Conservation (phyloP, 768 basidiomycete genomes). For the Scleroderma bovista region DNA sequence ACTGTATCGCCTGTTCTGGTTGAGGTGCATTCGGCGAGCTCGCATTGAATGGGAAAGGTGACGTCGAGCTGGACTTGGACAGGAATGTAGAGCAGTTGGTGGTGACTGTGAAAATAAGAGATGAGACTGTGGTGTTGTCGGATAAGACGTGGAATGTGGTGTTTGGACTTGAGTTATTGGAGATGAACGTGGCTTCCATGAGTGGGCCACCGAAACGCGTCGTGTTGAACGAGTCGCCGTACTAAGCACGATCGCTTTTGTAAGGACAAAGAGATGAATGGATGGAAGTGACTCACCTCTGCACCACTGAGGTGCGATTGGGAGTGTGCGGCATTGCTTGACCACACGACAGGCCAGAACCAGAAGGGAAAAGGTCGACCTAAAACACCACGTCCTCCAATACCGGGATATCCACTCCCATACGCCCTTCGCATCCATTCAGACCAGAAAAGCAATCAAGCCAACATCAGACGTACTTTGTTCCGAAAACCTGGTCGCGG, state of each 20-base stretch:
- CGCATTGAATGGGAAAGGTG: constrained; percentile 28
- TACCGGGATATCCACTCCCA: constrained; percentile 61
- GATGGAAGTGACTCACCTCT: constrained; percentile 32
- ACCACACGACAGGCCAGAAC: constrained; percentile 63
- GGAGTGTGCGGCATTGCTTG: constrained; percentile 19
- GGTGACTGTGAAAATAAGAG: constrained; percentile 38
- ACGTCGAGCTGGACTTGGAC: constrained; percentile 27
- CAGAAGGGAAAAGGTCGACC: constrained; percentile 56
- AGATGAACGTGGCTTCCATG: constrained; percentile 34
- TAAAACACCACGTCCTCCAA: constrained; percentile 38
- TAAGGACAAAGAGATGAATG: not conserved
- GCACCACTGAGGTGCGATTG: constrained; percentile 32
- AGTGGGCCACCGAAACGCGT: constrained; percentile 47
- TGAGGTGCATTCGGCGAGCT: constrained; percentile 23
- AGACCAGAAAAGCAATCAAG: not conserved
- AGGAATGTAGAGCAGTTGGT: constrained; percentile 39
- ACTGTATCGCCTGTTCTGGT: constrained; percentile 58
- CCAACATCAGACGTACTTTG: constrained; percentile 27
- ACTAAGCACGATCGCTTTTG: constrained; percentile 35
- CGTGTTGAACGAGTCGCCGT: constrained; percentile 39
- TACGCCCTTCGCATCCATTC: constrained; percentile 35
- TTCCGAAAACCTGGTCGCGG: constrained; percentile 40
- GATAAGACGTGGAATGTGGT: constrained; percentile 43
- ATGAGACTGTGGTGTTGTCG: constrained; percentile 42
- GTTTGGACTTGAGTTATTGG: constrained; percentile 25